phyloP scores from a whole-genome alignment of 1,139 yeast genomes.

The Zhuliangozyma parablackwelliae region DNA sequence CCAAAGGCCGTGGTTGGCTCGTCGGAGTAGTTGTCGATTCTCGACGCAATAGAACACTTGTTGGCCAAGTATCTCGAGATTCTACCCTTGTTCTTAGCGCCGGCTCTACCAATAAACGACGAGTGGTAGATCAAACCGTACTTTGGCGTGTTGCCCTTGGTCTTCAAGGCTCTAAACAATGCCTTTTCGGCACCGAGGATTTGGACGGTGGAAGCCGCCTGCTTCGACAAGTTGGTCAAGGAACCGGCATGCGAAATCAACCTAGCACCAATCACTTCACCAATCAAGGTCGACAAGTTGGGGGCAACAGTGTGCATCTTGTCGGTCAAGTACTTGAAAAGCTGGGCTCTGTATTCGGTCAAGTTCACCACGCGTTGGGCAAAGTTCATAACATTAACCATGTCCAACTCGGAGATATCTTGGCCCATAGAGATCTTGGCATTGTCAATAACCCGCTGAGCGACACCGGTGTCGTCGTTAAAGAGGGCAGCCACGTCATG shows the following conservation, averaged over 20 bases:
- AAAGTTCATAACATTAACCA: constrained; percentile 78
- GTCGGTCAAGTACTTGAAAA: constrained; percentile 80
- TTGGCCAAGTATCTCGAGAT: constrained; percentile 97
- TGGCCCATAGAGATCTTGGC: constrained; percentile 99
- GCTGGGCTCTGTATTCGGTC: constrained; percentile 90
- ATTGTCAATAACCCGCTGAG: constrained; percentile 79
- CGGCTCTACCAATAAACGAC: constrained; percentile 94
- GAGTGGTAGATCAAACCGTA: constrained; percentile 97
- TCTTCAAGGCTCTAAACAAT: constrained; percentile 93
- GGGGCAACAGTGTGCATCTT: constrained; percentile 99
- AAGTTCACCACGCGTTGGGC: constrained; percentile 95
- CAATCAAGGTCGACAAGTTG: constrained; percentile 89
- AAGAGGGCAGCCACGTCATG: constrained; percentile 88
- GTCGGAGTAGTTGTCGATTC: constrained; percentile 93
- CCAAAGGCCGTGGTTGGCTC: constrained; percentile 88
- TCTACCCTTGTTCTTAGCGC: constrained; percentile 97
- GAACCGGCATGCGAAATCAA: constrained; percentile 97
- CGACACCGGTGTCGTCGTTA: constrained; percentile 90
- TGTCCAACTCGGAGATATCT: constrained; percentile 85
- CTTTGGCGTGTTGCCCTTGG: constrained; percentile 98
- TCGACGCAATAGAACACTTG: constrained; percentile 97
- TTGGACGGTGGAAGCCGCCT: constrained; percentile 98
- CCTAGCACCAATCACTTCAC: constrained; percentile 98
- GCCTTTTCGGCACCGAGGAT: constrained; percentile 99
- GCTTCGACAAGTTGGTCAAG: constrained; percentile 87